A percentile compares a stretch with the other conserved stretches of the same genome.
These are phyloP conservation scores for Pichia sp. DNA, from an alignment of 1,139 yeast genomes.

Conservation along the genomic window DNA sequence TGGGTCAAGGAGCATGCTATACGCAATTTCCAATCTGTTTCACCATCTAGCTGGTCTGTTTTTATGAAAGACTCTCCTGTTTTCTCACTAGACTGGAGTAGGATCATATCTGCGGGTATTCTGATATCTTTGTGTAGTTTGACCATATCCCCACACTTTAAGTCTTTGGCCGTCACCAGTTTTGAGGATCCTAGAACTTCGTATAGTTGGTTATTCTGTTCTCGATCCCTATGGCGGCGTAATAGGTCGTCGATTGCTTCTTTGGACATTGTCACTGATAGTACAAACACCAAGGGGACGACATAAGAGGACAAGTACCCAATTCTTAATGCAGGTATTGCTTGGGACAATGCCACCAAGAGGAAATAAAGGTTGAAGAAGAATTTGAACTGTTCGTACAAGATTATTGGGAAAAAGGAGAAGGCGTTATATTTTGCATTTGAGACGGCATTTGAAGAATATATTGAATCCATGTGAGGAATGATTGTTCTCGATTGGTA, in stretches of 20 bases:
- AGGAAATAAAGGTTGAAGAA: conserved; percentile 91
- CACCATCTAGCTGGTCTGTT: conserved; percentile 98
- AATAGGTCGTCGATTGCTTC: conserved; percentile 94
- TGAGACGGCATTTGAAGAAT: conserved; percentile 78
- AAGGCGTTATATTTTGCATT: conserved; percentile 92
- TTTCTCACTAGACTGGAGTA: conserved; percentile 76
- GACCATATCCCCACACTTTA: conserved; percentile 87
- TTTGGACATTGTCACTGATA: conserved; percentile 88
- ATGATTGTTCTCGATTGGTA: conserved; percentile 23
- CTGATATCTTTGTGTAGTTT: conserved; percentile 75
- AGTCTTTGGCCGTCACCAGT: conserved; percentile 56
- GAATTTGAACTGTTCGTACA: conserved; percentile 94
- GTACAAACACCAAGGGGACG: conserved; percentile 90
- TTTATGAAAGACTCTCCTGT: conserved; percentile 90
- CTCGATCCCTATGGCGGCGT: conserved; percentile 84
- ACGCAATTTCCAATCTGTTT: conserved; percentile 96
- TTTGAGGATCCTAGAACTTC: conserved; percentile 56
- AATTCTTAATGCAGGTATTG: conserved; percentile 83
- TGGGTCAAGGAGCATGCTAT: conserved; percentile 76
- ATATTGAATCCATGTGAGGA: conserved; percentile 39
- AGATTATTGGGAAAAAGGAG: conserved; percentile 80
- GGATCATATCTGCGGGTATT: conserved; percentile 87
- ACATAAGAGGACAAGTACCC: conserved; percentile 92
- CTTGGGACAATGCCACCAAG: conserved; percentile 89
- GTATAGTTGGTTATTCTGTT: conserved; percentile 78